Conservation (phyloP, 2,329 filamentous ascomycete genomes). For the Thelonectria rubi region DNA sequence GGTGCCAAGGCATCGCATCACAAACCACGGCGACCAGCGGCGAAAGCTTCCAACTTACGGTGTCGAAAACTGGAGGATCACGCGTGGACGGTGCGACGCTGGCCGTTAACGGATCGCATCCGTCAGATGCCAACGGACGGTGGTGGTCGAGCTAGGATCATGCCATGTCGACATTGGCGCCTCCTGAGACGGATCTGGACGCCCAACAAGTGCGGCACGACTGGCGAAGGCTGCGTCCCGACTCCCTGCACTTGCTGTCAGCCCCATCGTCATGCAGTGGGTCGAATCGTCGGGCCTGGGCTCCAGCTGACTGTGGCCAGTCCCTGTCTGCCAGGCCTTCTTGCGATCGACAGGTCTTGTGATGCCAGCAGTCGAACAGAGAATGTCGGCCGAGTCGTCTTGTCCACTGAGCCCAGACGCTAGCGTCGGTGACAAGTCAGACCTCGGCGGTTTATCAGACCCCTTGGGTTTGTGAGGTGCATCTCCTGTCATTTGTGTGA, state of each 20-base stretch:
- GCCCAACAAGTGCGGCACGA: slow-evolving; percentile 24
- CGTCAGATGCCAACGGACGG: slow-evolving; percentile 24
- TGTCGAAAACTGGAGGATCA: slow-evolving; percentile 9
- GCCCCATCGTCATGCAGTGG: slow-evolving; percentile 41
- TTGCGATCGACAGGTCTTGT: slow-evolving; percentile 19
- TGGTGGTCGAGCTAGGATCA: slow-evolving; percentile 25
- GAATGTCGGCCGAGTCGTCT: slow-evolving; percentile 9
- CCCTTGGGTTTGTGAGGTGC: background rate
- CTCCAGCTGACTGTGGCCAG: slow-evolving; percentile 22
- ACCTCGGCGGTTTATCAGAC: slow-evolving; percentile 1
- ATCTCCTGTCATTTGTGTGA: background rate
- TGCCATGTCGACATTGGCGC: slow-evolving; percentile 24
- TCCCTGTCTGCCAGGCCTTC: slow-evolving; percentile 24
- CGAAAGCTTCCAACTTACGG: slow-evolving; percentile 8
- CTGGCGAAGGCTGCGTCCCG: slow-evolving; percentile 19
- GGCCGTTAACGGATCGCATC: slow-evolving; percentile 13
- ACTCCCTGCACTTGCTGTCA: slow-evolving; percentile 42
- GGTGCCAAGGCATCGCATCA: slow-evolving; percentile 28
- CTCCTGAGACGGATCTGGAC: slow-evolving; percentile 20
- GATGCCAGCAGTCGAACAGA: slow-evolving; percentile 5
- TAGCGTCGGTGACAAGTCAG: slow-evolving; percentile 5
- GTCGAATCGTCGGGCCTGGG: slow-evolving; percentile 25
- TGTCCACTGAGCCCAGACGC: background rate
- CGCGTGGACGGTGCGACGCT: slow-evolving; percentile 5
- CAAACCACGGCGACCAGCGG: slow-evolving; percentile 1